Base-by-base conservation (phyloP, 495 filamentous ascomycete species). In the Ramalina peruviana region DNA sequence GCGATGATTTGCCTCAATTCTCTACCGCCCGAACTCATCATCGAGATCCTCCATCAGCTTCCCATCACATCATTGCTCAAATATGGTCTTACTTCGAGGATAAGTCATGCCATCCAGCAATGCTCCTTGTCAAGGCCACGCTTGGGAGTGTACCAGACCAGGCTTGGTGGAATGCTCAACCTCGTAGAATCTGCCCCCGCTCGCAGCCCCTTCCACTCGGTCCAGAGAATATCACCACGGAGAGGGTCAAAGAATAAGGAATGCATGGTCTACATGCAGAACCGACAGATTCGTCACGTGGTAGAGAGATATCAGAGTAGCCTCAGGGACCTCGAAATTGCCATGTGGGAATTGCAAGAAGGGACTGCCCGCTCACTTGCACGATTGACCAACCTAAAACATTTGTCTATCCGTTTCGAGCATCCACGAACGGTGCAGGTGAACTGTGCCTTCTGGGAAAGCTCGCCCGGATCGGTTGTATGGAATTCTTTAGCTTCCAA, bases 401-500 rank as follows among this genome's bases (percentile, higher is more conserved):
- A 40, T 12, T 13, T 55, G 25, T 41, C 36, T 1, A 52, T 55
- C 19, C 62, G 66, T 10, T 62, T 68, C 44, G 66, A 68, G 40
- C 64, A 68, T 52, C 60, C 58, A 10, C 63, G 66, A 43, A 62
- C 65, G 17, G 53, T 61, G 23, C 63, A 66, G 30, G 49, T 63
- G 36, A 53, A 54, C 25, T 59, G 59, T 3, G 56, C 33, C 13
- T 54, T 56, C 20, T 67, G 66, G 61, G 26, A 57, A 16, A 56
- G 56, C 3, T 56, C 66, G 4, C 60, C 56, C 36, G 58, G 54
- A 21, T 63, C 60, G 26, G 58, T 58, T n/a, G 60, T 53, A 0
- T 68, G 64, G 66, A 67, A 65, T 38, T 25, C 45, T 3, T 52
- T 68, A 11, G 60, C 61, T 13, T 38, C 43, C 6, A 51, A 57